Percentiles rank a stretch among this genome's conserved stretches.
Evolutionary conservation across 2,329 filamentous ascomycete species (phyloP).

Genomic region (Zasmidium citrigriseum): DNA sequence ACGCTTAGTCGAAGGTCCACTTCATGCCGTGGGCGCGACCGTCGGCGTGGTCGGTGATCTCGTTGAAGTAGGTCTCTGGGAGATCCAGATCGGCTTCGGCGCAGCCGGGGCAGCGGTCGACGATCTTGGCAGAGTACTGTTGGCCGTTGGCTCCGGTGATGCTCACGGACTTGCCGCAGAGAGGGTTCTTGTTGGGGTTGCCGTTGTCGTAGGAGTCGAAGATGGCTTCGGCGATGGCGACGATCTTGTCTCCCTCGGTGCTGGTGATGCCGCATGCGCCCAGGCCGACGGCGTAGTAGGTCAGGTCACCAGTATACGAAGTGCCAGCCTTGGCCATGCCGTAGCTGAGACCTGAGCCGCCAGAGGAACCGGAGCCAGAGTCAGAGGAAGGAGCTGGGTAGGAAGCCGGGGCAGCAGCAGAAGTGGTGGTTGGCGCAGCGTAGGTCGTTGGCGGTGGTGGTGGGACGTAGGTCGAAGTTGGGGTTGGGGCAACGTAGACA

Average conservation of each 20-base stretch:
- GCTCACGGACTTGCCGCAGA: constrained; percentile 69
- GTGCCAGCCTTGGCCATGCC: constrained; percentile 37
- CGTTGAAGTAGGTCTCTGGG: constrained; percentile 45
- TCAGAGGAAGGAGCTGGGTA: constrained; percentile 14
- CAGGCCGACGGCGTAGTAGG: constrained; percentile 70
- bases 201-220: constrained; percentile 55
- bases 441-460: constrained; percentile 22
- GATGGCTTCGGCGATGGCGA: constrained; percentile 66
- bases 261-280: constrained; percentile 69
- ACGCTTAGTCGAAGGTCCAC: constrained; percentile 42
- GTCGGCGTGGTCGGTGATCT: constrained; percentile 33
- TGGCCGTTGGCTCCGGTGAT: constrained; percentile 61
- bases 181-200: constrained; percentile 65
- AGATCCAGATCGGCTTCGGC: constrained; percentile 58
- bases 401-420: constrained; percentile 22
- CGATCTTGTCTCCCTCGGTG: constrained; percentile 59
- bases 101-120: constrained; percentile 78
- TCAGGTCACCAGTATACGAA: constrained; percentile 64
- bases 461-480: constrained; percentile 18
- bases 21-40: constrained; percentile 46
- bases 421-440: constrained; percentile 15
- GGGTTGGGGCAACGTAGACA: constrained; percentile 26
- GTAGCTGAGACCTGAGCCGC: constrained; percentile 9
- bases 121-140: constrained; percentile 59
- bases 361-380: constrained; percentile 8